Evolutionary conservation across 305 asterid genomes (phyloP).

Genomic region (Rubia tinctorum): DNA sequence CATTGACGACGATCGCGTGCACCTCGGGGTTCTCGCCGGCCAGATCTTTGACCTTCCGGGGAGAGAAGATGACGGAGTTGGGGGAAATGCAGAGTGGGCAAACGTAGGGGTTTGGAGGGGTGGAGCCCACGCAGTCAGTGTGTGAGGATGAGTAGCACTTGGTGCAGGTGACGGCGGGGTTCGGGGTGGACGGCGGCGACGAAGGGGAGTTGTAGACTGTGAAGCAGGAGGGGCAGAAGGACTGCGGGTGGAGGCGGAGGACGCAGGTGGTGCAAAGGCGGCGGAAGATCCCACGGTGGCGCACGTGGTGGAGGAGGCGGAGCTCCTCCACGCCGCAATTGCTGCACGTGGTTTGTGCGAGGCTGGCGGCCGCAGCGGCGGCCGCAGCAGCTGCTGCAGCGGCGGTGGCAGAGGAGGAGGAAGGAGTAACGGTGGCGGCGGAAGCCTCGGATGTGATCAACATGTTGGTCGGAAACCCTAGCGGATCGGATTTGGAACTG

Average conservation of each 20-base stretch:
- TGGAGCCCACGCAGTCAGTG: constrained; percentile 44
- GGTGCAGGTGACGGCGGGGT: constrained; percentile 46
- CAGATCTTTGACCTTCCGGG: constrained; percentile 33
- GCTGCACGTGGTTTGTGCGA: constrained; percentile 39
- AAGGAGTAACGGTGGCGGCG: neutral
- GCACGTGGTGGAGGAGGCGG: constrained; percentile 64
- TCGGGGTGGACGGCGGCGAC: constrained; percentile 30
- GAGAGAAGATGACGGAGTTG: constrained; percentile 35
- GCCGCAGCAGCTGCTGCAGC: neutral
- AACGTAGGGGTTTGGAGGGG: constrained; percentile 42
- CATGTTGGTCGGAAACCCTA: constrained; percentile 6
- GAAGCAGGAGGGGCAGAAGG: constrained; percentile 86
- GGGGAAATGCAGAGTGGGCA: constrained; percentile 76
- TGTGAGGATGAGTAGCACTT: constrained; percentile 78
- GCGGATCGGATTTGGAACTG: neutral
- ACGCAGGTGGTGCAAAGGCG: constrained; percentile 88
- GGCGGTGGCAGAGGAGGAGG: neutral
- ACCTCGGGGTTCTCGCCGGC: constrained; percentile 9
- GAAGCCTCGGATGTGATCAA: constrained; percentile 6
- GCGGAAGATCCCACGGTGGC: constrained; percentile 57
- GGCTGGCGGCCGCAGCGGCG: constrained; percentile 3
- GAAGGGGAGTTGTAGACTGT: constrained; percentile 46
- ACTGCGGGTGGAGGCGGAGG: constrained; percentile 69
- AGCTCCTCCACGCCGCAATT: constrained; percentile 62
- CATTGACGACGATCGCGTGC: constrained; percentile 5